phyloP scores from a whole-genome alignment of 345 rosid species.

The Brassica nigra region DNA sequence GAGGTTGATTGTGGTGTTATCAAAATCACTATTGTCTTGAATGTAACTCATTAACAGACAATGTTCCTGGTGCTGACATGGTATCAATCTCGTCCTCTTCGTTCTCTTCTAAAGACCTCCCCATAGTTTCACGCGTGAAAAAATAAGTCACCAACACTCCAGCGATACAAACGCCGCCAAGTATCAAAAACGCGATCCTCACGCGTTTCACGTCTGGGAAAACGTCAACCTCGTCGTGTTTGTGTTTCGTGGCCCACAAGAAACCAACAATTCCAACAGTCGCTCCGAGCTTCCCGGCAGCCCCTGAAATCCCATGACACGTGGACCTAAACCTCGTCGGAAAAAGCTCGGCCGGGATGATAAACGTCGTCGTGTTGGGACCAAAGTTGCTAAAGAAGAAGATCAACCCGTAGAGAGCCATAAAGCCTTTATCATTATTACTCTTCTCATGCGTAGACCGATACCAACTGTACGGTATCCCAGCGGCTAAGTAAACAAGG shows the following conservation, averaged over 20 bases:
- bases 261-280: constrained; percentile 65
- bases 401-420: constrained; percentile 52
- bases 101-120: constrained; percentile 72
- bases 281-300: constrained; percentile 74
- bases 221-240: background rate
- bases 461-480: constrained; percentile 45
- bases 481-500: constrained; percentile 51
- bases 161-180: constrained; percentile 59
- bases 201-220: constrained; percentile 32
- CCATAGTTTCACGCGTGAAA: constrained; percentile 64
- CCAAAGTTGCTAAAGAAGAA: constrained; percentile 87
- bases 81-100: constrained; percentile 39
- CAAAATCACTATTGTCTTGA: constrained; percentile 9
- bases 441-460: constrained; percentile 35
- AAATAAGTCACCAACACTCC: constrained; percentile 56
- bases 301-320: constrained; percentile 80
- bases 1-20: background rate
- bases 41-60: constrained; percentile 17
- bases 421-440: constrained; percentile 42
- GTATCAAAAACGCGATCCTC: constrained; percentile 42
- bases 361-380: constrained; percentile 80
- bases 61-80: constrained; percentile 1
- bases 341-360: constrained; percentile 77
- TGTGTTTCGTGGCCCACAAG: constrained; percentile 48
- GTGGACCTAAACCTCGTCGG: constrained; percentile 85